phyloP scores from a whole-genome alignment of 1,284 basidiomycete species.

The Cutaneotrichosporon cyanovorans region DNA sequence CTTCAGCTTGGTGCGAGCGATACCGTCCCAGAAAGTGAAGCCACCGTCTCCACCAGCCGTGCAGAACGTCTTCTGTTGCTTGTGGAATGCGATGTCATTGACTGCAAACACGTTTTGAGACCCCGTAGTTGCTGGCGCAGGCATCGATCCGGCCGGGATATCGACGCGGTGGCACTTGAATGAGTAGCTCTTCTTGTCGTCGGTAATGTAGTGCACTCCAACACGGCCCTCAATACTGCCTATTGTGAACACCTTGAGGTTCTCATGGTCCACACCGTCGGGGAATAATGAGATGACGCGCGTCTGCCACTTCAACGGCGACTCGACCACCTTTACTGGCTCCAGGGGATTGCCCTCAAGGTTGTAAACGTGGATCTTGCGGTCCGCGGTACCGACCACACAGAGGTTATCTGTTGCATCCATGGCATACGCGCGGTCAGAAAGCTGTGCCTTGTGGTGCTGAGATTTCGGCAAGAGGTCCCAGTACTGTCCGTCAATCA shows the following conservation, averaged over 20 bases:
- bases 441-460: constrained; percentile 63
- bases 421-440: constrained; percentile 70
- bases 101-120: constrained; percentile 78
- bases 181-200: constrained; percentile 71
- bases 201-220: constrained; percentile 69
- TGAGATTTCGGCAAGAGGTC: too few relatives aligned
- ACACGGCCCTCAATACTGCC: constrained; percentile 94
- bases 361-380: constrained; percentile 76
- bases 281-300: constrained; percentile 82
- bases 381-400: constrained; percentile 82
- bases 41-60: constrained; percentile 64
- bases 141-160: constrained; percentile 28
- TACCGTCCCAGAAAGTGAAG: constrained; percentile 45
- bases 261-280: constrained; percentile 46
- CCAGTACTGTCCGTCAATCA: constrained; percentile 64
- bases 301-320: constrained; percentile 91
- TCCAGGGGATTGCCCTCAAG: constrained; percentile 65
- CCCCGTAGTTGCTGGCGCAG: constrained; percentile 23
- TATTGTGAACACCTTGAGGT: constrained; percentile 71
- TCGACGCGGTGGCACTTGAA: constrained; percentile 94
- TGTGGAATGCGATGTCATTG: constrained; percentile 87
- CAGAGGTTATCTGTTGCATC: constrained; percentile 48
- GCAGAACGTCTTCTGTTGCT: constrained; percentile 85
- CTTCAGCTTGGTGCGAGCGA: constrained; percentile 74
- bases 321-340: constrained; percentile 50